These are phyloP conservation scores for Leccinum subgranulosum DNA, from an alignment of 768 basidiomycete genomes.

Conservation along the genomic window DNA sequence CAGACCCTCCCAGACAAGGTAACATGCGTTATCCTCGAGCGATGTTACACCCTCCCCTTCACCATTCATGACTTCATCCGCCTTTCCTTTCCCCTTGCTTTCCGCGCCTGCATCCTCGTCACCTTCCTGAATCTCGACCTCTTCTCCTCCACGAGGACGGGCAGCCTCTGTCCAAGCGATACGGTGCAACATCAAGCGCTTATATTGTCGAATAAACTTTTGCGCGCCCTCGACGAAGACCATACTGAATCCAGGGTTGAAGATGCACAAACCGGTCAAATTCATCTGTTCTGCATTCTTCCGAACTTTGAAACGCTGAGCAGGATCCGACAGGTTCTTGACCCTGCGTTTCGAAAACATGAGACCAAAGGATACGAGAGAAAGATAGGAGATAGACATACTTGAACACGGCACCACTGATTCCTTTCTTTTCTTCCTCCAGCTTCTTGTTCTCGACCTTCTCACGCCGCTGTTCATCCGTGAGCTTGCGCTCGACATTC, in stretches of 20 bases:
- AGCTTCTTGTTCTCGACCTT: constrained; percentile 83
- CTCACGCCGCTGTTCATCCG: constrained; percentile 83
- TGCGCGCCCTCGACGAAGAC: constrained; percentile 91
- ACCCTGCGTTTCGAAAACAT: constrained; percentile 48
- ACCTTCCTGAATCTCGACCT: constrained; percentile 60
- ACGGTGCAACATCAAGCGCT: constrained; percentile 78
- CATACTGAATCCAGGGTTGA: constrained; percentile 85
- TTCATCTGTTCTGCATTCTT: constrained; percentile 93
- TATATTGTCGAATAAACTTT: constrained; percentile 85
- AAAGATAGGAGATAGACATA: constrained; percentile 38
- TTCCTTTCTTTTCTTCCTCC: constrained; percentile 85
- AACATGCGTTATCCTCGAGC: constrained; percentile 87
- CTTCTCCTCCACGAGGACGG: constrained; percentile 69
- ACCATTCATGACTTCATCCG: constrained; percentile 22
- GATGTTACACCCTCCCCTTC: constrained; percentile 32
- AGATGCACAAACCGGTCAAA: constrained; percentile 86
- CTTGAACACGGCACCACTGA: constrained; percentile 88
- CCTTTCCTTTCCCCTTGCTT: constrained; percentile 32
- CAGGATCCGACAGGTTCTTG: constrained; percentile 82
- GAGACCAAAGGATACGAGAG: not conserved
- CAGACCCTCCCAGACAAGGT: constrained; percentile 90
- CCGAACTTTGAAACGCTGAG: constrained; percentile 94
- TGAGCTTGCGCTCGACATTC: constrained; percentile 90
- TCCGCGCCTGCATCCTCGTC: constrained; percentile 40
- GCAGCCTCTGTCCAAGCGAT: constrained; percentile 95